Evolutionary conservation across 2,329 filamentous ascomycete genomes (phyloP).

Genomic region (Fragosphaeria purpurea): DNA sequence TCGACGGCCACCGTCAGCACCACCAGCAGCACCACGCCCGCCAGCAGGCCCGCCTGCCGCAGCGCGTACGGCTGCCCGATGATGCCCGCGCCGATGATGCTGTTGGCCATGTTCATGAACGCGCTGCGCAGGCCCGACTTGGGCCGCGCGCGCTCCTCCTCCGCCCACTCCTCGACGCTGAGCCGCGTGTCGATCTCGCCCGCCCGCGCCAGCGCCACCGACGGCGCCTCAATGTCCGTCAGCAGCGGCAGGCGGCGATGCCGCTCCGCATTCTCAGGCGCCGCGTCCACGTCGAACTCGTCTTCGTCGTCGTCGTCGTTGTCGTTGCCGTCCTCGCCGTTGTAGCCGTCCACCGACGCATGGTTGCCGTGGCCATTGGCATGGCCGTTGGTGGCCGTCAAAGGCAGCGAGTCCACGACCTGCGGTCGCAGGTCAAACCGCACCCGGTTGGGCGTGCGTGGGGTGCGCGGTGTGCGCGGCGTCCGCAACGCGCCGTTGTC

Average conservation of each 20-base stretch:
- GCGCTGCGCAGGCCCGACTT: conserved; percentile 79
- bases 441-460: conserved; percentile 61
- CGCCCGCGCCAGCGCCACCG: conserved; percentile 53
- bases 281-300: conserved; percentile 19
- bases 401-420: conserved; percentile 21
- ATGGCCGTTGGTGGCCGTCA: conserved; percentile 2
- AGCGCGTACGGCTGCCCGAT: conserved; percentile 93
- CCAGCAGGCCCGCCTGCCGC: conserved; percentile 75
- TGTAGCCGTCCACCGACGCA: neutral
- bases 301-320: conserved; percentile 17
- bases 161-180: conserved; percentile 35
- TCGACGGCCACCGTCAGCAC: conserved; percentile 76
- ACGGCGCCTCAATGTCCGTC: conserved; percentile 74
- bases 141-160: conserved; percentile 52
- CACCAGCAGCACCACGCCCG: conserved; percentile 69
- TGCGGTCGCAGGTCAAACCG: conserved; percentile 56
- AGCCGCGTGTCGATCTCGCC: conserved; percentile 16
- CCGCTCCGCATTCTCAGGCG: conserved; percentile 25
- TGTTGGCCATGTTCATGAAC: conserved; percentile 99
- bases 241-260: conserved; percentile 60
- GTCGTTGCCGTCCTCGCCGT: conserved; percentile 3
- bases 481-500: conserved; percentile 1
- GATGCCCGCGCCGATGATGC: conserved; percentile 75
- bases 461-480: conserved; percentile 28
- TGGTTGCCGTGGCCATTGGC: neutral